These are phyloP conservation scores for Aphanomyces astaci DNA, from an alignment of 352 stramenopile genomes.

Conservation along the genomic window DNA sequence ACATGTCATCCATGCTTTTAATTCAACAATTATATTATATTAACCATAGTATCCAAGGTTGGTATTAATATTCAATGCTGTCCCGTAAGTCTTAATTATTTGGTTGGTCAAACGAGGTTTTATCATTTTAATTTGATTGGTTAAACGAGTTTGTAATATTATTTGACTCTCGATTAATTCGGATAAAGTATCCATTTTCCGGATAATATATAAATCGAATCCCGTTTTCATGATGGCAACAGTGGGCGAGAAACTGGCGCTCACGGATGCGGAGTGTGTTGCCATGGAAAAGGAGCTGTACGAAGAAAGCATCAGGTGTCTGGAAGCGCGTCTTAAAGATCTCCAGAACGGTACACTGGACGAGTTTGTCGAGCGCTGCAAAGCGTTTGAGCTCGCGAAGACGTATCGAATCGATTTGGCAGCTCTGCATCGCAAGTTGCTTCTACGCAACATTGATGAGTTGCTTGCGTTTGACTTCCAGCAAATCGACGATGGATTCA, in stretches of 20 bases:
- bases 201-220: too few species aligned
- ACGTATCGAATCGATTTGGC: conserved; percentile 43
- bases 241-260: too few species aligned
- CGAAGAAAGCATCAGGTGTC: conserved; percentile 74
- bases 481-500: conserved; percentile 50
- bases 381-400: conserved; percentile 47
- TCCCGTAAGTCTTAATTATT: too few species aligned
- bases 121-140: conserved; percentile 9
- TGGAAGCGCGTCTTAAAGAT: conserved; percentile 38
- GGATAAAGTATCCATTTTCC: too few species aligned
- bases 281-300: conserved; percentile 64
- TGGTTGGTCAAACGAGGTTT: too few species aligned
- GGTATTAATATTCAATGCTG: too few species aligned
- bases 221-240: too few species aligned
- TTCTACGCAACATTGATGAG: conserved; percentile 43
- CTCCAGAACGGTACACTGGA: conserved; percentile 41
- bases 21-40: too few species aligned
- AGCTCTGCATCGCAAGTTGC: conserved; percentile 43
- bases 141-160: too few species aligned
- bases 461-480: conserved; percentile 71
- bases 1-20: too few species aligned
- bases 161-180: background rate
- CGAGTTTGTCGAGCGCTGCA: conserved; percentile 53
- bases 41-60: too few species aligned
- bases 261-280: background rate